These are phyloP conservation scores for Globisporangium apiculatum DNA, from an alignment of 352 stramenopile genomes.

Conservation along the genomic window DNA sequence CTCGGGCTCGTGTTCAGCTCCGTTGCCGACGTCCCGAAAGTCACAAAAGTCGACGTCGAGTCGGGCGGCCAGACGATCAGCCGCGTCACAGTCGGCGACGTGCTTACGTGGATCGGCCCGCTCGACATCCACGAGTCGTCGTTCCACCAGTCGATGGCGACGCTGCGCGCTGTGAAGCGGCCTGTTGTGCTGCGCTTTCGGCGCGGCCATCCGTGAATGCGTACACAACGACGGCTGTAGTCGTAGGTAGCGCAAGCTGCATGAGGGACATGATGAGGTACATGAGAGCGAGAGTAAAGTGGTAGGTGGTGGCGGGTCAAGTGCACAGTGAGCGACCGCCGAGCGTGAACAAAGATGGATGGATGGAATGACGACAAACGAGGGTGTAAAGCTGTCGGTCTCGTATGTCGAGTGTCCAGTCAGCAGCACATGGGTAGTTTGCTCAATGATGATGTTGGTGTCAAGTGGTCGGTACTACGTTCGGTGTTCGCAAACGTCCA, in stretches of 20 bases:
- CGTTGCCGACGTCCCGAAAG: conserved; percentile 63
- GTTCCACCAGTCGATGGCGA: conserved; percentile 84
- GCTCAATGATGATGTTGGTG: too few species aligned
- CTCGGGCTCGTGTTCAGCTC: conserved; percentile 82
- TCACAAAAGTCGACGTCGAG: conserved; percentile 80
- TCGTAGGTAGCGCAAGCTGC: too few species aligned
- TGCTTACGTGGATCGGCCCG: conserved; percentile 68
- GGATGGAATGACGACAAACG: too few species aligned
- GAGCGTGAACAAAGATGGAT: neutral
- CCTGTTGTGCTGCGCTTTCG: conserved; percentile 78
- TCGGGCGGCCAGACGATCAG: conserved; percentile 64
- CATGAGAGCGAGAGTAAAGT: conserved; percentile 9
- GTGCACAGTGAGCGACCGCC: neutral
- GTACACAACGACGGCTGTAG: too few species aligned
- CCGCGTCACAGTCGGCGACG: conserved; percentile 66
- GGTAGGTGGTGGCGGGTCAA: conserved; percentile 7
- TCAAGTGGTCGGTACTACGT: too few species aligned
- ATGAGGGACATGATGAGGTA: neutral
- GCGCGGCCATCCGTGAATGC: conserved; percentile 22
- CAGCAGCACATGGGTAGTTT: too few species aligned
- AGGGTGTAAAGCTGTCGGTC: too few species aligned
- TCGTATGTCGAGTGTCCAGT: too few species aligned
- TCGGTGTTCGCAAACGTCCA: too few species aligned
- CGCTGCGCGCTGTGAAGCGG: conserved; percentile 70
- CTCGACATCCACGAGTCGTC: conserved; percentile 72